These are phyloP conservation scores for Aspergillus coremiiformis DNA, from an alignment of 495 filamentous ascomycete species.

Conservation along the genomic window DNA sequence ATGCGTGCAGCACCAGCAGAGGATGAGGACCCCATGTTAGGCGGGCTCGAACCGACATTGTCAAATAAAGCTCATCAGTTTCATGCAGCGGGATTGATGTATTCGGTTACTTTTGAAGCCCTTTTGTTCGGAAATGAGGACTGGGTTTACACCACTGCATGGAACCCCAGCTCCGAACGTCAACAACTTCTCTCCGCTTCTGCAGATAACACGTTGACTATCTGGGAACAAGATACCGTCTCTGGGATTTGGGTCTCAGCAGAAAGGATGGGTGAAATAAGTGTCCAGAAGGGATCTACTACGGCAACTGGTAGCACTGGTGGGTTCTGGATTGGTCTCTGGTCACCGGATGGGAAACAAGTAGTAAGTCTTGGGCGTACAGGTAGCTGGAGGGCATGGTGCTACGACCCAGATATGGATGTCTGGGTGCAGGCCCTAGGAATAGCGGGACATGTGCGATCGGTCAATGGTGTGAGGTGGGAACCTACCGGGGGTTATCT, in stretches of 20 bases:
- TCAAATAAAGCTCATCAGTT: constrained; percentile 84
- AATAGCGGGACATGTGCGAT: constrained; percentile 74
- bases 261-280: constrained; percentile 85
- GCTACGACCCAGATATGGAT: constrained; percentile 44
- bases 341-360: constrained; percentile 69
- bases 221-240: constrained; percentile 76
- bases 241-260: constrained; percentile 87
- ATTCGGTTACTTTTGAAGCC: constrained; percentile 87
- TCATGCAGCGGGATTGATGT: constrained; percentile 49
- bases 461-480: constrained; percentile 77
- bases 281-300: constrained; percentile 84
- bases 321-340: constrained; percentile 92
- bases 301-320: constrained; percentile 93
- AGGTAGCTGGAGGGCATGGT: constrained; percentile 88
- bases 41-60: constrained; percentile 52
- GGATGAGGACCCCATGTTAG: constrained; percentile 48
- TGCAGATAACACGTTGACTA: constrained; percentile 86
- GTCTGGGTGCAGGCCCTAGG: constrained; percentile 71
- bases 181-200: constrained; percentile 82
- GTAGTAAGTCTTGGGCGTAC: constrained; percentile 82
- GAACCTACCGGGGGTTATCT: constrained; percentile 75
- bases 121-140: constrained; percentile 94
- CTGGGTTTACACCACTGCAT: constrained; percentile 86
- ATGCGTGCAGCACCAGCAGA: constrained; percentile 25
- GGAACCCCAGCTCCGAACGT: constrained; percentile 51